A percentile compares a stretch with the other conserved stretches of the same genome.
Conservation (phyloP, 208 protist species). For the Porcisia deanei region DNA sequence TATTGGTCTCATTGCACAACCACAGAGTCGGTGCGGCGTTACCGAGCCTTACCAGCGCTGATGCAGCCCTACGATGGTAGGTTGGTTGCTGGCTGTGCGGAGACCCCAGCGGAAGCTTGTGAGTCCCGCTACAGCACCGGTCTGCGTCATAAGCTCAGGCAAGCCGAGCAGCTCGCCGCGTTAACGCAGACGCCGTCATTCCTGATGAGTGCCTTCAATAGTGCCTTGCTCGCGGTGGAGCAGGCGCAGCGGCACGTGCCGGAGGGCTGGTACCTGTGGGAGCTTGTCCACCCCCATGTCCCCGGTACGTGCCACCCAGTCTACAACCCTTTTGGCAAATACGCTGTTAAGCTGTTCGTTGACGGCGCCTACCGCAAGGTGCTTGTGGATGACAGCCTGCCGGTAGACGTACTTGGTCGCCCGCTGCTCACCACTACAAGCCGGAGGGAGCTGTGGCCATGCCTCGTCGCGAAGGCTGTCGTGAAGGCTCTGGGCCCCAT, state of each 20-base stretch:
- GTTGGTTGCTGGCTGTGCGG: slow-evolving; percentile 56
- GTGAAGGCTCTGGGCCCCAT: slow-evolving; percentile 56
- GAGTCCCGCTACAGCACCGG: slow-evolving; percentile 82
- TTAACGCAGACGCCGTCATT: slow-evolving; percentile 74
- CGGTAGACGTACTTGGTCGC: slow-evolving; percentile 78
- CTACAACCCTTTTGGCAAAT: slow-evolving; percentile 93
- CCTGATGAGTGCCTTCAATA: slow-evolving; percentile 92
- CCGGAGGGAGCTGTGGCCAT: slow-evolving; percentile 87
- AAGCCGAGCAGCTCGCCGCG: slow-evolving; percentile 65
- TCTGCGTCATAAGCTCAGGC: slow-evolving; percentile 72
- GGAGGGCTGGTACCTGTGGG: slow-evolving; percentile 81
- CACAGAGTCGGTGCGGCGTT: slow-evolving; percentile 46
- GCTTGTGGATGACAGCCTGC: slow-evolving; percentile 84
- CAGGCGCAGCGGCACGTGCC: slow-evolving; percentile 54
- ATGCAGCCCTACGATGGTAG: slow-evolving; percentile 80
- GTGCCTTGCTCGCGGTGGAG: slow-evolving; percentile 67
- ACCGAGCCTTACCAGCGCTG: slow-evolving; percentile 64
- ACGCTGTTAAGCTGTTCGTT: slow-evolving; percentile 89
- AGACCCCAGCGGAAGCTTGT: slow-evolving; percentile 69
- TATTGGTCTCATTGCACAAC: slow-evolving; percentile 37
- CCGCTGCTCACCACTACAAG: slow-evolving; percentile 76
- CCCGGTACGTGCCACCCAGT: slow-evolving; percentile 82
- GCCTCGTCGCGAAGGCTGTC: slow-evolving; percentile 84
- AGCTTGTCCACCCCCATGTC: slow-evolving; percentile 87
- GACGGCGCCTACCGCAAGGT: slow-evolving; percentile 85